These are phyloP conservation scores for Chytriomyces confervae DNA, from an alignment of 192 early-diverging fungal species.

Conservation along the genomic window DNA sequence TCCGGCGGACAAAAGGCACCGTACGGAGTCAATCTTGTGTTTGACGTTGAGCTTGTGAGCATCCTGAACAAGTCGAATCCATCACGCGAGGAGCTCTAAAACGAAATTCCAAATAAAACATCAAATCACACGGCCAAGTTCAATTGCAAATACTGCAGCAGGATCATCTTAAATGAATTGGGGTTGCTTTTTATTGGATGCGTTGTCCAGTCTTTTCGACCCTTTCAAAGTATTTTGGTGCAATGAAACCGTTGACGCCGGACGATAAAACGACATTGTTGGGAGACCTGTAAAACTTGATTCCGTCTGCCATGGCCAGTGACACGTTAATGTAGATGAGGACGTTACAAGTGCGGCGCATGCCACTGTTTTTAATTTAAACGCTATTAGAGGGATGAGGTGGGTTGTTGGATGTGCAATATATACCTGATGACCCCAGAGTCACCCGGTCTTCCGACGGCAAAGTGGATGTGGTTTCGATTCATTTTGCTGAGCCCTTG, in stretches of 20 bases:
- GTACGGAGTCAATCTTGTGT: slow-evolving; percentile 2
- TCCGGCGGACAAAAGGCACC: slow-evolving; percentile 7
- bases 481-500: slow-evolving; percentile 73
- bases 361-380: slow-evolving; percentile 62
- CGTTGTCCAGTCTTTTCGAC: slow-evolving; percentile 5
- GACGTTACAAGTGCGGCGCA: slow-evolving; percentile 70
- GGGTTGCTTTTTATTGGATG: neutral
- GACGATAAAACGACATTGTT: slow-evolving; percentile 81
- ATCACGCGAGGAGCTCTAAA: neutral
- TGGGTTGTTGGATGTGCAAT: neutral
- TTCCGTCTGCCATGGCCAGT: slow-evolving; percentile 76
- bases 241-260: slow-evolving; percentile 72
- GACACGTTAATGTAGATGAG: slow-evolving; percentile 81
- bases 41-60: neutral
- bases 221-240: slow-evolving; percentile 65
- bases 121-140: neutral
- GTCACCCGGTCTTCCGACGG: slow-evolving; percentile 70
- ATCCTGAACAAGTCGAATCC: neutral
- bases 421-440: slow-evolving; percentile 72
- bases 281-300: slow-evolving; percentile 74
- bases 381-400: neutral
- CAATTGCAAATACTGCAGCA: neutral
- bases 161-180: neutral
- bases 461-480: slow-evolving; percentile 92
- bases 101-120: neutral